phyloP scores from a whole-genome alignment of 805 yeast genomes.

The Brettanomyces anomalus region DNA sequence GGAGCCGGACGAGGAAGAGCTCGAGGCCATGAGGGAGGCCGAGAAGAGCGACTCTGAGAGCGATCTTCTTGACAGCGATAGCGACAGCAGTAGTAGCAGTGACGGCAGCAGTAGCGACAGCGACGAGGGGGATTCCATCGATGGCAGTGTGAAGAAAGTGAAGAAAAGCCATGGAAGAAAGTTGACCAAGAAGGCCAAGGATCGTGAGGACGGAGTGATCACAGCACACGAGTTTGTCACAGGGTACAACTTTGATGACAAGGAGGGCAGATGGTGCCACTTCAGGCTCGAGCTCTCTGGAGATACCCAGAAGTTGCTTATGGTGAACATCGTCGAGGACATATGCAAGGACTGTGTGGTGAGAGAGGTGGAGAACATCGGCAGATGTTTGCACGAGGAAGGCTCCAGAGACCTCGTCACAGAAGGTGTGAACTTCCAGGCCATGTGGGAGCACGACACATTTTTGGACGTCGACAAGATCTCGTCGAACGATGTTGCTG shows the following conservation, averaged over 20 bases:
- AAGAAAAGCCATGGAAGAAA: constrained; percentile 12
- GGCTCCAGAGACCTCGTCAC: constrained; percentile 78
- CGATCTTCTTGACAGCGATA: constrained; percentile 70
- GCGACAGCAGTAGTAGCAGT: constrained; percentile 30
- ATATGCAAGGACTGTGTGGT: constrained; percentile 86
- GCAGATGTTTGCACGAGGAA: constrained; percentile 79
- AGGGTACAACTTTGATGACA: constrained; percentile 85
- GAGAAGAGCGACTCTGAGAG: neutral
- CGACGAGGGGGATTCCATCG: constrained; percentile 23
- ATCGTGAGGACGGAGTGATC: constrained; percentile 78
- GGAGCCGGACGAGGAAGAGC: constrained; percentile 80
- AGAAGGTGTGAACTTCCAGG: constrained; percentile 95
- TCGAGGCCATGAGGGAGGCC: constrained; percentile 83
- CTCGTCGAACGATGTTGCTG: constrained; percentile 85
- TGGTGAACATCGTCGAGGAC: constrained; percentile 94
- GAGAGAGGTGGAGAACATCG: constrained; percentile 83
- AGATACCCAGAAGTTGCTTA: constrained; percentile 82
- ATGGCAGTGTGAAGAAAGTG: constrained; percentile 7
- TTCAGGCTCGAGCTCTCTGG: constrained; percentile 78
- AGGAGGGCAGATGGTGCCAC: constrained; percentile 84
- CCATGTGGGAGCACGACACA: constrained; percentile 97
- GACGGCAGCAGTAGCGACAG: constrained; percentile 38
- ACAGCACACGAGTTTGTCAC: constrained; percentile 65
- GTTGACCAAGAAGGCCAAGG: constrained; percentile 57
- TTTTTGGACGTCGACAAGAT: constrained; percentile 86